Evolutionary conservation across 1,284 basidiomycete genomes (phyloP).

Genomic region (Naganishia sp.): DNA sequence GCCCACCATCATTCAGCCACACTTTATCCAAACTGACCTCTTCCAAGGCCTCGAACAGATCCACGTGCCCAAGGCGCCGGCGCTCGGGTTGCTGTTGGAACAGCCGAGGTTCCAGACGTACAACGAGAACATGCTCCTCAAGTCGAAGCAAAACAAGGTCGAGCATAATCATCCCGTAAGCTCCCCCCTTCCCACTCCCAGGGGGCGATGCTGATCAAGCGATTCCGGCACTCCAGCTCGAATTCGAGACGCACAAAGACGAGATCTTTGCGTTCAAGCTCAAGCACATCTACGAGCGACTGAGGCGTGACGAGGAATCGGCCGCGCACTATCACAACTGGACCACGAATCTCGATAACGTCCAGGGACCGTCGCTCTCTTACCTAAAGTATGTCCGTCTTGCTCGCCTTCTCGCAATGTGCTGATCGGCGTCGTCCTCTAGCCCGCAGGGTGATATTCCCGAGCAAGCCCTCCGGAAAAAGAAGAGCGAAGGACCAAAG

Average conservation of each 20-base stretch:
- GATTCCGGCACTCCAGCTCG: slow-evolving; percentile 55
- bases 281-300: slow-evolving; percentile 75
- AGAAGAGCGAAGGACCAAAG: slow-evolving; percentile 20
- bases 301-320: slow-evolving; percentile 77
- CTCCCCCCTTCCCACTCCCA: not conserved
- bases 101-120: slow-evolving; percentile 71
- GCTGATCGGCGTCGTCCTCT: not conserved
- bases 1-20: not conserved
- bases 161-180: slow-evolving; percentile 43
- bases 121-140: slow-evolving; percentile 57
- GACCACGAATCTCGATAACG: slow-evolving; percentile 27
- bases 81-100: slow-evolving; percentile 90
- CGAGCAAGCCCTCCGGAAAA: slow-evolving; percentile 23
- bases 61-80: slow-evolving; percentile 93
- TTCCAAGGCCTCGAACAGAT: slow-evolving; percentile 66
- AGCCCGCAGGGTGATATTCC: slow-evolving; percentile 29
- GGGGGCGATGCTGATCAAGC: slow-evolving; percentile 43
- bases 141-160: slow-evolving; percentile 28
- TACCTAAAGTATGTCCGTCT: slow-evolving; percentile 23
- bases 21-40: not conserved
- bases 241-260: slow-evolving; percentile 67
- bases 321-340: slow-evolving; percentile 26
- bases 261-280: slow-evolving; percentile 78
- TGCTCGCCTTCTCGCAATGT: not conserved
- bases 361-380: slow-evolving; percentile 17